Evolutionary conservation across 2,329 filamentous ascomycete genomes (phyloP), one percentile per base, ranked within the genome.

Genomic region (Aotearoamyces nothofagi): DNA sequence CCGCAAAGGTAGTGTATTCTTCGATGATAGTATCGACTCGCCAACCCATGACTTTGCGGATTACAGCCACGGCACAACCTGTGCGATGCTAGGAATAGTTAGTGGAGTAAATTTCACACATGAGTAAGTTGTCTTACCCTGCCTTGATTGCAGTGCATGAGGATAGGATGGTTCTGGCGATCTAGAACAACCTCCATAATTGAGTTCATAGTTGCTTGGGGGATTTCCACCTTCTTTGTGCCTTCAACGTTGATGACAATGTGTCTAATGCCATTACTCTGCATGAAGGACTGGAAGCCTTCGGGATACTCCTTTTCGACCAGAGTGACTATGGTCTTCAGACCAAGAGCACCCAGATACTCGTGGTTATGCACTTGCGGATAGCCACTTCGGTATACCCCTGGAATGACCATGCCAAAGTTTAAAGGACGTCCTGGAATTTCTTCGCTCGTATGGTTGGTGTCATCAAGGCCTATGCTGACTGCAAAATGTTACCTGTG

Each of bases 141-240:
- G 48, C 86, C 86, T 42, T 92, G 86, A 49, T 93, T 94, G 63
- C 86, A 94, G 52, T 94, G 86, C 26, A 94, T 67, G 22, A 93
- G 62, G 8, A 94, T 54, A 0, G 86, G 86, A 39, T 90, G 74
- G 37, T 92, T 83, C 17, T 61, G 54, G 27, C 65, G 65, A 45
- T 92, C 69, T 30, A 87, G 61, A 22, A 87, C 66, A 23, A 87
- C 57, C 9, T 67, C 59, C 14, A 92, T 61, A 25, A 87, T 82
- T 5, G 68, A 58, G 36, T 66, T 63, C 64, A 93, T 82, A 15
- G 73, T 70, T 24, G 60, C 52, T 5, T 69, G 48, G 1, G 78
- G 68, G 19, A 82, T 82, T 6, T 64, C 63, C 31, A 76, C 62
- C 42, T 86, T 84, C 53, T 94, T 93, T 40, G 92, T 93, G n/a